phyloP scores from a whole-genome alignment of 1,284 basidiomycete species.

The Fistulinella cinereoalba region DNA sequence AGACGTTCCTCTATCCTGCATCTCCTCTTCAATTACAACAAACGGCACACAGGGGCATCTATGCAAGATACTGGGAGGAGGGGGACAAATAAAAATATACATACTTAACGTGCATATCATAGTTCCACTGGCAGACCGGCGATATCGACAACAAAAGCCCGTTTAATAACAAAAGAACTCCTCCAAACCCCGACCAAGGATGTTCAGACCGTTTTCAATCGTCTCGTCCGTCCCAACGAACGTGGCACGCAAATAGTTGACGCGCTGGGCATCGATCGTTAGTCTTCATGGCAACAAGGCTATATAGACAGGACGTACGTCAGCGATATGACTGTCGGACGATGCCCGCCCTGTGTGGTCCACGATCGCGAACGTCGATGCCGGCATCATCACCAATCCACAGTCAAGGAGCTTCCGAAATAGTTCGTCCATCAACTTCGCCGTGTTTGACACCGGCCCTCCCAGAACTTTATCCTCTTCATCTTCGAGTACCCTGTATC shows the following conservation, averaged over 20 bases:
- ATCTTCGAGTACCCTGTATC: conserved; percentile 22
- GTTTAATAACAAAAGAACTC: conserved; percentile 28
- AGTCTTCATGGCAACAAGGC: not conserved
- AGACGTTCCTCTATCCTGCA: too few species aligned
- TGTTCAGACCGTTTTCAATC: conserved; percentile 27
- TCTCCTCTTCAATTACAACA: too few species aligned
- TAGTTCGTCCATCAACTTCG: conserved; percentile 35
- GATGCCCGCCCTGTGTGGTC: conserved; percentile 21
- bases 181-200: conserved; percentile 26
- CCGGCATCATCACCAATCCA: conserved; percentile 35
- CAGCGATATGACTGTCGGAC: conserved; percentile 22
- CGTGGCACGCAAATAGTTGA: conserved; percentile 33
- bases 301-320: conserved; percentile 17
- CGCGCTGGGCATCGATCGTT: conserved; percentile 17
- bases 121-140: not conserved
- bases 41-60: too few species aligned
- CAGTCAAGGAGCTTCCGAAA: conserved; percentile 30
- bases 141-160: too few species aligned
- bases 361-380: conserved; percentile 34
- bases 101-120: not conserved
- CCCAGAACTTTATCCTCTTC: conserved; percentile 3
- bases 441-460: conserved; percentile 29
- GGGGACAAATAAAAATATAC: too few species aligned
- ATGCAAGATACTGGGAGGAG: too few species aligned
- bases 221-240: conserved; percentile 34